Conservation (phyloP, 257 asterid genomes). For the Plectranthus barbatus region DNA sequence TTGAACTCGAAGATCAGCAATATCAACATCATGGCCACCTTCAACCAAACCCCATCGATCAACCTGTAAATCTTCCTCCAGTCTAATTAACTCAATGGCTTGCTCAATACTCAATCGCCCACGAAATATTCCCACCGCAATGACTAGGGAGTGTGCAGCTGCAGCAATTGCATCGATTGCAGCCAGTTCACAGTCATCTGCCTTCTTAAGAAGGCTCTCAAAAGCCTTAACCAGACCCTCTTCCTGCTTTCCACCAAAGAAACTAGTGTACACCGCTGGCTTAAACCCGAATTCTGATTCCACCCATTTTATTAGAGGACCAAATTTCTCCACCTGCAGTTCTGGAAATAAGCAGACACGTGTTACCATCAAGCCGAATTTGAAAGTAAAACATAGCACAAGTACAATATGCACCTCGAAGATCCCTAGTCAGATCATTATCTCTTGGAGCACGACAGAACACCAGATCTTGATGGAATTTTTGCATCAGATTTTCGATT, state of each 20-base stretch:
- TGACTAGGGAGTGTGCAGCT: conserved; percentile 74
- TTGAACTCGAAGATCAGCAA: conserved; percentile 89
- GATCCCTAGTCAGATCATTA: conserved; percentile 42
- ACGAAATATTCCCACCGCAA: conserved; percentile 62
- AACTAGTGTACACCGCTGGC: conserved; percentile 59
- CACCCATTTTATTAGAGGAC: conserved; percentile 71
- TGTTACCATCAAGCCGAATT: neutral
- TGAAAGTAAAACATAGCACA: neutral
- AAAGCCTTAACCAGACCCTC: conserved; percentile 58
- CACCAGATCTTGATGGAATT: conserved; percentile 72
- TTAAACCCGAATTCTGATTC: conserved; percentile 76
- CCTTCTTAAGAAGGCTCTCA: conserved; percentile 49
- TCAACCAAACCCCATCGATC: conserved; percentile 90
- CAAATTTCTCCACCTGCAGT: conserved; percentile 78
- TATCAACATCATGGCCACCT: conserved; percentile 98
- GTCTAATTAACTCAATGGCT: conserved; percentile 76
- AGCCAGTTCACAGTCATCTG: conserved; percentile 66
- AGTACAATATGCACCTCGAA: conserved; percentile 40
- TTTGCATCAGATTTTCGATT: conserved; percentile 55
- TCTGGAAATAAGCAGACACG: conserved; percentile 26
- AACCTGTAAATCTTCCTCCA: conserved; percentile 96
- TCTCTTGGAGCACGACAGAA: conserved; percentile 79
- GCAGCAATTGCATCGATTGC: conserved; percentile 86
- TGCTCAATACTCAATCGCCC: conserved; percentile 62
- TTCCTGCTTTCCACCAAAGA: conserved; percentile 85